These are phyloP conservation scores for Pleurotus tuber-regium DNA, from an alignment of 768 basidiomycete species.

Conservation along the genomic window DNA sequence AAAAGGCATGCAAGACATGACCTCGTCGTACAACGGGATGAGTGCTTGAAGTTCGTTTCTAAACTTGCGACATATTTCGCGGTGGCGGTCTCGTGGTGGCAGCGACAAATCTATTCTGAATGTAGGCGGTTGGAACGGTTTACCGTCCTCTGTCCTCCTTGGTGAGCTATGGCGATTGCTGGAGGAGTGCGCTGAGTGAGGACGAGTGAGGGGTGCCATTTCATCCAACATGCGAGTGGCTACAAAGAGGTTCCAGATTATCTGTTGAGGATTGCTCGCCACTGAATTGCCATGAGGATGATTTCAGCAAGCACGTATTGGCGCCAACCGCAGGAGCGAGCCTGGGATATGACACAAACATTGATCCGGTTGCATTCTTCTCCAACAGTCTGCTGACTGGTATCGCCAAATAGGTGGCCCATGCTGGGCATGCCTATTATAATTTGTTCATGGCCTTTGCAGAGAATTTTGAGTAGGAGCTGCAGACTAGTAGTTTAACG, in stretches of 20 bases:
- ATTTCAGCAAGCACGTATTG: conserved; percentile 2
- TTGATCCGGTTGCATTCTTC: too few species aligned
- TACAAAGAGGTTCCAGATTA: background rate
- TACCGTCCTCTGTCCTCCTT: background rate
- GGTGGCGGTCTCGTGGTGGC: conserved; percentile 28
- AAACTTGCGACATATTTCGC: conserved; percentile 29
- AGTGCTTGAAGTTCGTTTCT: conserved; percentile 24
- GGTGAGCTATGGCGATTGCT: background rate
- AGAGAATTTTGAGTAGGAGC: too few species aligned
- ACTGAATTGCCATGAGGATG: conserved; percentile 7
- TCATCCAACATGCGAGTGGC: background rate
- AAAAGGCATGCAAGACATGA: conserved; percentile 21
- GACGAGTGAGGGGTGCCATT: background rate
- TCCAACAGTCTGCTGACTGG: too few species aligned
- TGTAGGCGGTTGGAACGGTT: conserved; percentile 18
- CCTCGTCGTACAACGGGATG: conserved; percentile 24
- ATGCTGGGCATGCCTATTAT: too few species aligned
- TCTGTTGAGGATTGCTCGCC: background rate
- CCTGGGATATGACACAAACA: conserved; percentile 6
- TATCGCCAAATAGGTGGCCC: too few species aligned
- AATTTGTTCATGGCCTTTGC: too few species aligned
- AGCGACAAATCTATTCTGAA: conserved; percentile 31
- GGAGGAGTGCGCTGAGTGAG: background rate
- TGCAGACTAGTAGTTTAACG: too few species aligned
- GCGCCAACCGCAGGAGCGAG: conserved; percentile 5